Conservation (phyloP, 176 grass and related monocot species). For the Zizania latifolia region DNA sequence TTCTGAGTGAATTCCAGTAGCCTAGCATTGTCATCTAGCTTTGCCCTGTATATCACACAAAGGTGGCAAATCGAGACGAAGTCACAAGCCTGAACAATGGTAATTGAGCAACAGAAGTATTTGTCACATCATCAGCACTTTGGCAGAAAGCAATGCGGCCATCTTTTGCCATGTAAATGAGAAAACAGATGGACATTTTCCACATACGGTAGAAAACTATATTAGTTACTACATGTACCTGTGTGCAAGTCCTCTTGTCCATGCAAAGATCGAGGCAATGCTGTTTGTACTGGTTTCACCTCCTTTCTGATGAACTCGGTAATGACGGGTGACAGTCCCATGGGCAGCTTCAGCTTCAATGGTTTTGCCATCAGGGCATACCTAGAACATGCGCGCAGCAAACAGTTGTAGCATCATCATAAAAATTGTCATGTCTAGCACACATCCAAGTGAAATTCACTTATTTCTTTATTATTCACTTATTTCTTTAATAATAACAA, state of each 20-base stretch:
- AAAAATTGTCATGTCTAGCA: neutral
- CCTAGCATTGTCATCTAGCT: conserved; percentile 54
- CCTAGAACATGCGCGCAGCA: conserved; percentile 12
- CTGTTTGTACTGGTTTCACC: conserved; percentile 66
- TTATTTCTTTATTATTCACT: neutral
- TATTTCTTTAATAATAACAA: neutral
- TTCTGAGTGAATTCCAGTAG: conserved; percentile 56
- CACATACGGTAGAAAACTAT: neutral
- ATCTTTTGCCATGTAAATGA: neutral
- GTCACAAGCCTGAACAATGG: neutral
- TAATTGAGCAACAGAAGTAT: neutral
- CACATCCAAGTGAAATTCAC: neutral
- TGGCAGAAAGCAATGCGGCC: neutral
- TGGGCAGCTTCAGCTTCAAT: conserved; percentile 74
- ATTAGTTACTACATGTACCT: conserved; percentile 21
- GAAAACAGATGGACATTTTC: neutral
- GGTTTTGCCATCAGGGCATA: conserved; percentile 60
- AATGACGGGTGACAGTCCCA: conserved; percentile 59
- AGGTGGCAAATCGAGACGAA: neutral
- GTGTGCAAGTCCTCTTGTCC: conserved; percentile 58
- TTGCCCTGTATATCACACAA: conserved; percentile 34
- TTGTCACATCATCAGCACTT: neutral
- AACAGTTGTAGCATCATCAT: neutral
- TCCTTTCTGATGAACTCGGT: conserved; percentile 53
- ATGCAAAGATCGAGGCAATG: conserved; percentile 61